These are phyloP conservation scores for Vanrija pseudolonga DNA, from an alignment of 1,284 basidiomycete species.

Conservation along the genomic window DNA sequence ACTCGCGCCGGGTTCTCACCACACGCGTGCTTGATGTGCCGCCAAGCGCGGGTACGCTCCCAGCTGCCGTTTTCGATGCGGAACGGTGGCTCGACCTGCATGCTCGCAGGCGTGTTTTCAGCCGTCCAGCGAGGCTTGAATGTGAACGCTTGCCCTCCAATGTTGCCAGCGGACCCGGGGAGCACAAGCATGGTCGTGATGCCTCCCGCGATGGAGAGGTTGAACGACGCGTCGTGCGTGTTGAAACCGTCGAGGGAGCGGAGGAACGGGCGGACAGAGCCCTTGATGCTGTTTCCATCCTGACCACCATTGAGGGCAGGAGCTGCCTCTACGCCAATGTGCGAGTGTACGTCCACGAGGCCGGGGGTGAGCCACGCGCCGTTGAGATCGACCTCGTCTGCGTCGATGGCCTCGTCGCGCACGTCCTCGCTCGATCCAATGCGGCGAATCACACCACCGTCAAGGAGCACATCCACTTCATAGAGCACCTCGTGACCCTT, in stretches of 20 bases:
- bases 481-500: constrained; percentile 59
- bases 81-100: constrained; percentile 50
- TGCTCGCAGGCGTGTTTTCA: constrained; percentile 48
- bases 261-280: constrained; percentile 51
- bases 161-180: constrained; percentile 47
- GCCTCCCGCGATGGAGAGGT: constrained; percentile 52
- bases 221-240: constrained; percentile 53
- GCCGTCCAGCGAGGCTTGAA: constrained; percentile 53
- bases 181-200: constrained; percentile 54
- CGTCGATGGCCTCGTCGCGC: constrained; percentile 4
- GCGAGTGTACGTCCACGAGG: constrained; percentile 74
- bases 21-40: constrained; percentile 50
- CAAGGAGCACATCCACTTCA: constrained; percentile 49
- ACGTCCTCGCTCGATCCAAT: constrained; percentile 36
- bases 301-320: constrained; percentile 56
- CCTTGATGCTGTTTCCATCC: constrained; percentile 49
- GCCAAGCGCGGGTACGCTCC: constrained; percentile 38
- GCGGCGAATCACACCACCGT: constrained; percentile 50
- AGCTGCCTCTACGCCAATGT: constrained; percentile 65
- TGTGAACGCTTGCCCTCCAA: constrained; percentile 52
- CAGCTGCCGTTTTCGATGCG: constrained; percentile 29
- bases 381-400: constrained; percentile 46
- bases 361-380: constrained; percentile 55
- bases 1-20: constrained; percentile 54
- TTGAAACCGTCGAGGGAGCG: constrained; percentile 55